These are phyloP conservation scores for Cyclostephanos tholiformis DNA, from an alignment of 108 stramenopile species.

Conservation along the genomic window DNA sequence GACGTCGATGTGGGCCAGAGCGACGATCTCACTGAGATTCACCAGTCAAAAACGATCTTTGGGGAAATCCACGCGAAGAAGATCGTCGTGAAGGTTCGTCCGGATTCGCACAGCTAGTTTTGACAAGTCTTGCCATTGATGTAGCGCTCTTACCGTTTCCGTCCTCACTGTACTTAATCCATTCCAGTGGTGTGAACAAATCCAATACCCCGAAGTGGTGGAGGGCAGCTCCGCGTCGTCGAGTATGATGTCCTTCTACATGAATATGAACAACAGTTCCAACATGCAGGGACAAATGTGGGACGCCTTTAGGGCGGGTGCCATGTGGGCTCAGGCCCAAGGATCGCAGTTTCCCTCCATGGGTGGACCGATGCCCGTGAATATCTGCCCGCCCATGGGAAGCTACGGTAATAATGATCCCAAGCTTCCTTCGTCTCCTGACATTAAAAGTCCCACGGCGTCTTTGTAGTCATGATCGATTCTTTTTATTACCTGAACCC, in stretches of 20 bases:
- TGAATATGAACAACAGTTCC: background rate
- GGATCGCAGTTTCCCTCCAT: background rate
- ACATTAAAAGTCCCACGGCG: background rate
- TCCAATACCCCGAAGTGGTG: conserved; percentile 1
- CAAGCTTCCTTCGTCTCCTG: background rate
- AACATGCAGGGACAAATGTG: conserved; percentile 15
- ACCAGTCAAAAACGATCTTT: conserved; percentile 11
- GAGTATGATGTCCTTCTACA: background rate
- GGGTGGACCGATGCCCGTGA: background rate
- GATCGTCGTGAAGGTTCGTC: conserved; percentile 9
- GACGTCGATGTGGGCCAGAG: conserved; percentile 8
- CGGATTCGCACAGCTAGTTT: background rate
- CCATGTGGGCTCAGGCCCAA: conserved; percentile 12
- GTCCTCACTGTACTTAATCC: background rate
- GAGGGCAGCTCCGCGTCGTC: background rate
- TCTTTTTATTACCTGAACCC: too few relatives aligned
- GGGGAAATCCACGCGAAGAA: background rate
- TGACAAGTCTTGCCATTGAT: background rate
- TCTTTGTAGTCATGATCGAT: background rate
- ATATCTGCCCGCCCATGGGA: background rate
- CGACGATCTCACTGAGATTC: conserved; percentile 11
- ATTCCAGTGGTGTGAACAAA: conserved; percentile 16
- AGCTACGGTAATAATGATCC: background rate
- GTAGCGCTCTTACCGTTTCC: background rate
- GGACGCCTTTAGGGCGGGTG: conserved; percentile 13